Base-by-base conservation (phyloP, 2,329 filamentous ascomycete species). In the Phaeophleospora eucalypticola region DNA sequence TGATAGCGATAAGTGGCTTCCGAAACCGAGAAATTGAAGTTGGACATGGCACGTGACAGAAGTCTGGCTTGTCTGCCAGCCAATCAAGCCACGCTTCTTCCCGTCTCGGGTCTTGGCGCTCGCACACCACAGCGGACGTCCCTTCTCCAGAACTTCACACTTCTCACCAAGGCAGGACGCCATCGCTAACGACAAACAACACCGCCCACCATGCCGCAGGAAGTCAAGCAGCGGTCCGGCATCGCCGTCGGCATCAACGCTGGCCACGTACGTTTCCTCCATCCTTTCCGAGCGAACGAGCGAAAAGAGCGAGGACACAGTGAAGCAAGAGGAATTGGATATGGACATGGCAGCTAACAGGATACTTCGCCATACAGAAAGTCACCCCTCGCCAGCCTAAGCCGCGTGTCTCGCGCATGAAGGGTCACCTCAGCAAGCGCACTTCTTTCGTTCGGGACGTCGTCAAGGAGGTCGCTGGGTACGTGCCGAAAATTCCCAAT, bases 391-490 rank as follows among this genome's bases (percentile, higher is more conserved):
- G 69, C 66, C 70, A 71, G 62, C 69, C 71, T 49, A 71, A 72
- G 60, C 65, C 71, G 57, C 70, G 69, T 58, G 70, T 76, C 59
- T 77, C 74, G 58, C 70, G 72, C 88, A 90, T 84, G 79, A 97
- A 96, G 83, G 93, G 93, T 65, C 87, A 93, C 77, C 79, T 95
- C 70, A 94, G 87, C 80, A 95, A 95, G 85, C 85, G 90, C 69
- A 97, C 93, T 65, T 84, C 87, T 66, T 97, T 98, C 78, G 91
- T 97, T 65, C 83, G 93, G 66, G 90, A 96, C 71, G 86, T 98
- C 71, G 89, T 95, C 74, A 95, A 94, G 82, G 93, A 98, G 81
- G 93, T 97, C 74, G 84, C 90, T 75, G 93, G 87, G 86, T 89
- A 83, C 69, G 84, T 52, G 35, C 37, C 32, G 12, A 32, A 18